phyloP scores from a whole-genome alignment of 2,329 filamentous ascomycete genomes.

The Penicillium aurantiogriseum region DNA sequence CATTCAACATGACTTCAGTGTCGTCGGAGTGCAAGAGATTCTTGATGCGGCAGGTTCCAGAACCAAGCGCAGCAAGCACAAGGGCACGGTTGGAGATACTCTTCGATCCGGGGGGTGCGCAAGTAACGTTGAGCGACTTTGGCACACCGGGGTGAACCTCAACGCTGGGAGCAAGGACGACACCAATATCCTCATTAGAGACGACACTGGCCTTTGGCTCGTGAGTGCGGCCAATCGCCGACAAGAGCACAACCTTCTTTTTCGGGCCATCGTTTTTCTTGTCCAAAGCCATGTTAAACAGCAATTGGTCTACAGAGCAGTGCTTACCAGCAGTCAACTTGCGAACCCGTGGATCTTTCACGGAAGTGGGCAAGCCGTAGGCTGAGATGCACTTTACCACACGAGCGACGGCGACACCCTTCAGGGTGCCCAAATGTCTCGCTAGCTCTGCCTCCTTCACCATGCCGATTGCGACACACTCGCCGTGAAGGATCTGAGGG shows the following conservation, averaged over 20 bases:
- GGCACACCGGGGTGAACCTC: constrained; percentile 72
- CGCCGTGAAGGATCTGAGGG: constrained; percentile 91
- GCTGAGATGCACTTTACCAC: constrained; percentile 91
- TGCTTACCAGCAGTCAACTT: constrained; percentile 81
- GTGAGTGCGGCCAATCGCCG: constrained; percentile 81
- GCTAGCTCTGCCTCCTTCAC: constrained; percentile 95
- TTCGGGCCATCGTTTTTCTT: constrained; percentile 96
- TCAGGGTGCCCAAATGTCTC: constrained; percentile 79
- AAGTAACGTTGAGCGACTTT: constrained; percentile 63
- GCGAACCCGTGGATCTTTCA: constrained; percentile 78
- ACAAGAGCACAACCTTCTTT: constrained; percentile 93
- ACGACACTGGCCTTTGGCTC: constrained; percentile 88
- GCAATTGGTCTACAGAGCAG: constrained; percentile 79
- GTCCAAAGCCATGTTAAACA: constrained; percentile 94
- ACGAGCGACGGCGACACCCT: constrained; percentile 82
- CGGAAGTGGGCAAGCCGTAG: constrained; percentile 82
- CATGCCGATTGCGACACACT: constrained; percentile 97
- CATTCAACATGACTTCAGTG: constrained; percentile 94
- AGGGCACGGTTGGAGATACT: constrained; percentile 95
- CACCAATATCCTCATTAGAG: constrained; percentile 77
- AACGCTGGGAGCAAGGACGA: constrained; percentile 78
- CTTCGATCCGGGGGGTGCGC: constrained; percentile 91
- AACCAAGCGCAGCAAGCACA: constrained; percentile 86
- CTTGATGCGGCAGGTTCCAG: constrained; percentile 80
- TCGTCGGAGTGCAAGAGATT: constrained; percentile 96